Evolutionary conservation across 2,329 filamentous ascomycete genomes (phyloP), one percentile per base, ranked within the genome.

Genomic region (Huntiella bhutanensis): DNA sequence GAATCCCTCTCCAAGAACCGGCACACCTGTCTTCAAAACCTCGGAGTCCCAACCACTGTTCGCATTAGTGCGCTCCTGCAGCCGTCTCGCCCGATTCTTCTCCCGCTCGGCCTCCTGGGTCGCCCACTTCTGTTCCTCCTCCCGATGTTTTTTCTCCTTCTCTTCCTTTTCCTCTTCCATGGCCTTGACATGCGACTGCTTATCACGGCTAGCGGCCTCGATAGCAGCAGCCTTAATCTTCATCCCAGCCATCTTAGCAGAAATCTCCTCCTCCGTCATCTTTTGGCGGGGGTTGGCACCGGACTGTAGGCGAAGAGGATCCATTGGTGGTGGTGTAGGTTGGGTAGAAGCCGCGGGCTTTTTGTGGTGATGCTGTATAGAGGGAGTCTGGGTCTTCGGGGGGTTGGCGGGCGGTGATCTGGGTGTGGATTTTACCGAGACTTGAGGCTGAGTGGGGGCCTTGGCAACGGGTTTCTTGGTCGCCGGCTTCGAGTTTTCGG

Each of bases 11-110:
- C 6, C 22, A 2, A 28, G 6, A 28, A 5, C 5, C 6, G 22
- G 22, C 22, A 28, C 22, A 2, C 34, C 34, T 6, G 12, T 36
- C 34, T 36, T 58, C 60, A 16, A 11, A 37, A n/a, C 58, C 76
- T 77, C 36, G 71, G 73, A 54, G 71, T 77, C 74, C 75, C 73
- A 78, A 51, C 64, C 67, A 28, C 64, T 65, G 35, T 71, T 66
- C 56, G 68, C 70, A 41, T 59, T 61, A 28, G 66, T 65, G 61
- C 77, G 67, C 1, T 73, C 73, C 52, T 70, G 70, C 15, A 78
- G 62, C 56, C 78, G 78, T 43, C 74, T 61, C 58, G 75, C 71
- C 6, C 73, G 59, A 54, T 78, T 78, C 52, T 66, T 67, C 17
- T 68, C 71, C 10, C 75, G 66, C 60, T 78, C 75, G 5, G 42